Percentiles rank a stretch among this genome's conserved stretches.
These are phyloP conservation scores for Ganoderma lucidum DNA, from an alignment of 1,284 basidiomycete genomes.

Conservation along the genomic window DNA sequence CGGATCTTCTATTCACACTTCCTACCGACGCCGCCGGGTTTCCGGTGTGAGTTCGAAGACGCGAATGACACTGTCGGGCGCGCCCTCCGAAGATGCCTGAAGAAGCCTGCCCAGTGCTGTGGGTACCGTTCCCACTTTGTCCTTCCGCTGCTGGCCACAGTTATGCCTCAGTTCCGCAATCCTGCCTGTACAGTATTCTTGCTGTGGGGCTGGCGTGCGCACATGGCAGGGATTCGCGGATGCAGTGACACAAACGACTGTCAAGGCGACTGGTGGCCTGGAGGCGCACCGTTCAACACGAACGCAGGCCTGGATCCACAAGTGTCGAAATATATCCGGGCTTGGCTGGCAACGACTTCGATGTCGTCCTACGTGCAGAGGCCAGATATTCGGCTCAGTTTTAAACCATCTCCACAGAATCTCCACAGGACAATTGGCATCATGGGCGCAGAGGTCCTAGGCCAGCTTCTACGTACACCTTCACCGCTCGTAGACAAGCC, in stretches of 20 bases:
- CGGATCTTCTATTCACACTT: background rate
- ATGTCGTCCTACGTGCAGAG: background rate
- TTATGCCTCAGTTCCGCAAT: background rate
- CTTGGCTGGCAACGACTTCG: background rate
- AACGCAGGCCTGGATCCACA: background rate
- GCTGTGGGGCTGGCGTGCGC: background rate
- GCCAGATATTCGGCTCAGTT: background rate
- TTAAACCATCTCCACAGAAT: slow-evolving; percentile 1
- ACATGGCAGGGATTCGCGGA: background rate
- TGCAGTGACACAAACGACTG: background rate
- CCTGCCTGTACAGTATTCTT: background rate
- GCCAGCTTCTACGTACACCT: background rate
- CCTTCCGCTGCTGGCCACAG: background rate
- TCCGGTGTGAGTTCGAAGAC: background rate
- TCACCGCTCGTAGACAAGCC: background rate
- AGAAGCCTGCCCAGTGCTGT: background rate
- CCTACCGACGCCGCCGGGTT: slow-evolving; percentile 1
- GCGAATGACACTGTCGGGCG: background rate
- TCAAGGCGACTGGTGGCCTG: background rate
- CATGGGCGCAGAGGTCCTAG: background rate
- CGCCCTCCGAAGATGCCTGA: background rate
- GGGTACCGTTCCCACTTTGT: background rate
- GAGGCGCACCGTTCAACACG: background rate
- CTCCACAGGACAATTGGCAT: background rate
- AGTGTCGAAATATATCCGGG: background rate